These are phyloP conservation scores for Tetracentron sinense DNA, from an alignment of 164 flowering plant genomes.

Conservation along the genomic window DNA sequence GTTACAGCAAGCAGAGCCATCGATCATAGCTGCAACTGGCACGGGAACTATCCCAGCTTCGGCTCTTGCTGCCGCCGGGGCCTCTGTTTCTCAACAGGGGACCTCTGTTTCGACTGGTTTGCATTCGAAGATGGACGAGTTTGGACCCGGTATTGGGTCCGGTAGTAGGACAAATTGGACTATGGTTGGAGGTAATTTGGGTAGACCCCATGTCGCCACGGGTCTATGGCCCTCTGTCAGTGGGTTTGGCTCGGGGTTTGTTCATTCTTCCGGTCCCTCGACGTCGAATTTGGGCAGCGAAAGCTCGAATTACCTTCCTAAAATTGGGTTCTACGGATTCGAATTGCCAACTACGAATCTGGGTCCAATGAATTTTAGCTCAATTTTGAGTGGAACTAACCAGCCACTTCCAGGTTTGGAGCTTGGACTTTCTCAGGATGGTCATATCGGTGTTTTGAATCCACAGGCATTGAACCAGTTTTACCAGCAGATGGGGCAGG, in stretches of 20 bases:
- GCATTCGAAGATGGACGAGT: slow-evolving; percentile 51
- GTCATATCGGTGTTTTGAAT: slow-evolving; percentile 46
- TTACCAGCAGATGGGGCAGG: slow-evolving; percentile 52
- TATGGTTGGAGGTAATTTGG: slow-evolving; percentile 45
- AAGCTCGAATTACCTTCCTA: slow-evolving; percentile 43
- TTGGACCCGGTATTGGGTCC: slow-evolving; percentile 40
- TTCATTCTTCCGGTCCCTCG: slow-evolving; percentile 42
- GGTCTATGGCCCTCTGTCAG: slow-evolving; percentile 61
- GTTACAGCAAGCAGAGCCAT: slow-evolving; percentile 79
- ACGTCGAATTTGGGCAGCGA: slow-evolving; percentile 49
- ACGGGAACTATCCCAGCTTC: slow-evolving; percentile 86
- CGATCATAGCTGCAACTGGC: slow-evolving; percentile 81
- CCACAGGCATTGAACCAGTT: slow-evolving; percentile 48
- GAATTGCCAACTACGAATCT: slow-evolving; percentile 48
- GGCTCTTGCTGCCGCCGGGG: slow-evolving; percentile 52
- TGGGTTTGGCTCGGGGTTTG: slow-evolving; percentile 42
- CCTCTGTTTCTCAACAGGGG: slow-evolving; percentile 57
- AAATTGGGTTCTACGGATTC: slow-evolving; percentile 63
- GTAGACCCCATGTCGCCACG: slow-evolving; percentile 42
- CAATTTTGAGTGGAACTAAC: slow-evolving; percentile 28
- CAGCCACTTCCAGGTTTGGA: slow-evolving; percentile 60
- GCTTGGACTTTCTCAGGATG: slow-evolving; percentile 72
- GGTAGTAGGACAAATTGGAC: slow-evolving; percentile 57
- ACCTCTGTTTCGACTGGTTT: slow-evolving; percentile 51
- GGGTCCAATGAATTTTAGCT: slow-evolving; percentile 23